phyloP scores from a whole-genome alignment of 192 early-diverging fungal genomes.

The Backusella luteola region DNA sequence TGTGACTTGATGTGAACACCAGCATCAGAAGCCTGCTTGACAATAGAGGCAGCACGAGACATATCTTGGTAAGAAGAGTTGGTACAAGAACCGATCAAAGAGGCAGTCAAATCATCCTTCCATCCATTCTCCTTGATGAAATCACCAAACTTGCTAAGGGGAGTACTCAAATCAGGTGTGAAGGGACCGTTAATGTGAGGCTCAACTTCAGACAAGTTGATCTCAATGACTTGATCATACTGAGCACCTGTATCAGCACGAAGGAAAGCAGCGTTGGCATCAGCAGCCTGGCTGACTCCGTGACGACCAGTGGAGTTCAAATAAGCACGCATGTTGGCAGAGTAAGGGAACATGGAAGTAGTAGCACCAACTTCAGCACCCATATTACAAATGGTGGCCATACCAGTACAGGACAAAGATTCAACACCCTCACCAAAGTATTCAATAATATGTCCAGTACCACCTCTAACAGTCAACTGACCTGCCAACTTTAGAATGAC shows the following conservation, averaged over 20 bases:
- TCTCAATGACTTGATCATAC: slow-evolving; percentile 95
- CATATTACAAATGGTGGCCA: slow-evolving; percentile 99
- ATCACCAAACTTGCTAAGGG: slow-evolving; percentile 83
- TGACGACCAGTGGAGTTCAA: slow-evolving; percentile 79
- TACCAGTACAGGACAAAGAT: slow-evolving; percentile 93
- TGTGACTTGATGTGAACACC: slow-evolving; percentile 75
- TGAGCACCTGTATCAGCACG: slow-evolving; percentile 67
- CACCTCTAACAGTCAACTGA: slow-evolving; percentile 78
- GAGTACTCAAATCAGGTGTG: slow-evolving; percentile 94
- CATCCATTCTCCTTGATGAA: slow-evolving; percentile 80
- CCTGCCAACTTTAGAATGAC: slow-evolving; percentile 75
- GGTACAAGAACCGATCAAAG: slow-evolving; percentile 96
- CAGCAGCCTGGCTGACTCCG: slow-evolving; percentile 74
- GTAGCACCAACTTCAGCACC: slow-evolving; percentile 98
- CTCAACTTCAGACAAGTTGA: slow-evolving; percentile 87
- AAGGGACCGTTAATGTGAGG: slow-evolving; percentile 99
- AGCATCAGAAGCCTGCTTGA: slow-evolving; percentile 78
- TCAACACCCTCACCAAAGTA: slow-evolving; percentile 94
- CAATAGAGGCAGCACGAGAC: slow-evolving; percentile 85
- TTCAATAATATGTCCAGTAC: slow-evolving; percentile 95
- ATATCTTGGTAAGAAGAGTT: slow-evolving; percentile 99
- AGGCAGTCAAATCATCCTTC: slow-evolving; percentile 82
- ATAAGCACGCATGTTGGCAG: slow-evolving; percentile 81
- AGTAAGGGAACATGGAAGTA: slow-evolving; percentile 96
- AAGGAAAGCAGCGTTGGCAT: slow-evolving; percentile 58